Conservation (phyloP, 2,329 filamentous ascomycete species). For the Microsporum ferrugineum region DNA sequence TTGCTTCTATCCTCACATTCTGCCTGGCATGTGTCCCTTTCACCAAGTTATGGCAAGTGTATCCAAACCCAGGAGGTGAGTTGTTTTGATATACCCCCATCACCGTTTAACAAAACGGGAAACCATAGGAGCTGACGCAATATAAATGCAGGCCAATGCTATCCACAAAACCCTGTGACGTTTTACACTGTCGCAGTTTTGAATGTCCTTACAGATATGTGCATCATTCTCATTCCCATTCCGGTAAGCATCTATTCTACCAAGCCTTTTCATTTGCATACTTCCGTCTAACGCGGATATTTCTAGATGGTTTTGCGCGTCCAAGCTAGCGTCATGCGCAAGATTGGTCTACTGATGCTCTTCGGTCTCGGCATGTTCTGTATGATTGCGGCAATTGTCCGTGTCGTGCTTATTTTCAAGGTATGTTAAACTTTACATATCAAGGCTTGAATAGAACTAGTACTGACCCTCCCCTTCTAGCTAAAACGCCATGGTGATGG, state of each 20-base stretch:
- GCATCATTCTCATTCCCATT: slow-evolving; percentile 28
- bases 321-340: slow-evolving; percentile 21
- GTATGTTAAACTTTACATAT: slow-evolving; percentile 14
- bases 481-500: slow-evolving; percentile 7
- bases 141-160: slow-evolving; percentile 17
- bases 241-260: slow-evolving; percentile 16
- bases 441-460: not conserved
- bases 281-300: not conserved
- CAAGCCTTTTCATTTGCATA: not conserved
- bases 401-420: slow-evolving; percentile 21
- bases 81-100: not conserved
- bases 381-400: slow-evolving; percentile 23
- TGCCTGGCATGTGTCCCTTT: slow-evolving; percentile 27
- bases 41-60: slow-evolving; percentile 26
- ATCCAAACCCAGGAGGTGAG: slow-evolving; percentile 30
- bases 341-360: slow-evolving; percentile 23
- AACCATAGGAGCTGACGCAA: not conserved
- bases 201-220: slow-evolving; percentile 27
- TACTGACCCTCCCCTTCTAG: not conserved
- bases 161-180: slow-evolving; percentile 24
- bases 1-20: slow-evolving; percentile 21
- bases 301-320: slow-evolving; percentile 21
- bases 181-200: slow-evolving; percentile 26
- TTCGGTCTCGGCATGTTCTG: slow-evolving; percentile 27
- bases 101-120: not conserved